Base-by-base conservation (phyloP, 306 rosid species). In the Lathyrus aphaca region DNA sequence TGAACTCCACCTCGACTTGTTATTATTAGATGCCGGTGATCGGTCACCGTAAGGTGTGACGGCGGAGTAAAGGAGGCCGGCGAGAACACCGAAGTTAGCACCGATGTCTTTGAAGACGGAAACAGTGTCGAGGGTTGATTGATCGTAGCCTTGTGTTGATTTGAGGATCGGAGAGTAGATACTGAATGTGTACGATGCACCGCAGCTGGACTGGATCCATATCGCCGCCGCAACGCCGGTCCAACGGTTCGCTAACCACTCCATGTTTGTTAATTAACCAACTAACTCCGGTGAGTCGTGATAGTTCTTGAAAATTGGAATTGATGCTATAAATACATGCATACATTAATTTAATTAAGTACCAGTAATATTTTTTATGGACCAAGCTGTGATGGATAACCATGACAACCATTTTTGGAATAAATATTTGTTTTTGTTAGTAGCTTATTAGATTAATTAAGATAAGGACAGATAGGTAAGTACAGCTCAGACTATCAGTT, bases 61-160 rank as follows among this genome's bases (percentile, higher is more conserved):
- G 65, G 88, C 96, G 64, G 97, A 76, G 80, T 82, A 94, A 23
- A 88, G 92, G 46, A 94, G 78, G 32, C 97, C 97, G 12, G 98
- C 80, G 49, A 94, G 77, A 59, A 87, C 29, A 38, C 98, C 98
- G 32, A 84, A 89, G 82, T 88, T 90, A 42, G 91, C 95, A 1
- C 97, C 98, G 51, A 94, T 83, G 81, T 94, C 97, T 16, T 94
- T 90, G 95, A 94, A 94, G 58, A 94, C 96, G 10, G 97, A 90
- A 18, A 94, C 95, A 21, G 96, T 86, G 77, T 91, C 96, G 66
- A 94, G 94, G 2, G 98, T 90, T 46, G 95, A 90, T 79, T 94
- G 97, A 35, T 87, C 86, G 74, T 94, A 94, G 45, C 81, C 79
- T 27, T 90, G 97, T 7, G 82, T 51, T 8, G 97, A 83, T 64